Conservation (phyloP, 2,329 filamentous ascomycete genomes). For the Beauveria bassiana region DNA sequence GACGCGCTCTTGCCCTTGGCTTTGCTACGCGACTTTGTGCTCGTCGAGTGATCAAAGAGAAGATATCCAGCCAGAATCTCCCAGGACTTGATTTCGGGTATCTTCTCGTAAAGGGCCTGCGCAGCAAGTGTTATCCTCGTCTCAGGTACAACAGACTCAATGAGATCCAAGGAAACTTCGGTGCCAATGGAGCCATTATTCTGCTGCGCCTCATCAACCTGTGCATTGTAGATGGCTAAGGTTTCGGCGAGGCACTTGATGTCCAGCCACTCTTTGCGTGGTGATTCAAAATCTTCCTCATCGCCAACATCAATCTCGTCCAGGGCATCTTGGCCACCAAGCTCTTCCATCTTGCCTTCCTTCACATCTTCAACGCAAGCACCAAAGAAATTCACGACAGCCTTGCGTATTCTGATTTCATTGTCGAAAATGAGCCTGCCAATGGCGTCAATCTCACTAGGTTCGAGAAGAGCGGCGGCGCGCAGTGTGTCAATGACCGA, state of each 20-base stretch:
- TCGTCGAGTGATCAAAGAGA: conserved; percentile 79
- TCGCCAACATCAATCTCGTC: conserved; percentile 67
- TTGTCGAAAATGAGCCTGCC: conserved; percentile 85
- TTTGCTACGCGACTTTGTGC: conserved; percentile 43
- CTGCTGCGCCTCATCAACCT: conserved; percentile 50
- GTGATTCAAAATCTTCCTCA: conserved; percentile 69
- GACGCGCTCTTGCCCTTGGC: conserved; percentile 43
- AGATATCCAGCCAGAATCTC: conserved; percentile 83
- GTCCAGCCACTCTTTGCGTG: conserved; percentile 79
- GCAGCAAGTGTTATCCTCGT: conserved; percentile 81
- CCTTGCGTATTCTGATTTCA: conserved; percentile 76
- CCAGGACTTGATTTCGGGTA: conserved; percentile 79
- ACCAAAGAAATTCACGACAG: conserved; percentile 84
- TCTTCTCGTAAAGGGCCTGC: conserved; percentile 74
- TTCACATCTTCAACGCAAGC: conserved; percentile 79
- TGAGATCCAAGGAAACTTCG: conserved; percentile 43
- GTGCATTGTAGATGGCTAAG: conserved; percentile 70
- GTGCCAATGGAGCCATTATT: conserved; percentile 36
- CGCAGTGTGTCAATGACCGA: conserved; percentile 76
- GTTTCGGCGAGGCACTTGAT: conserved; percentile 86
- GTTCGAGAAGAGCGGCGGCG: conserved; percentile 78
- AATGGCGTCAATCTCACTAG: conserved; percentile 81
- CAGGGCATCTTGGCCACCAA: conserved; percentile 70
- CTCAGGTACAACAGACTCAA: conserved; percentile 60
- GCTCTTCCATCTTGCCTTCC: conserved; percentile 70